These are phyloP conservation scores for Prunus dulcis DNA, from an alignment of 306 rosid species.

Conservation along the genomic window DNA sequence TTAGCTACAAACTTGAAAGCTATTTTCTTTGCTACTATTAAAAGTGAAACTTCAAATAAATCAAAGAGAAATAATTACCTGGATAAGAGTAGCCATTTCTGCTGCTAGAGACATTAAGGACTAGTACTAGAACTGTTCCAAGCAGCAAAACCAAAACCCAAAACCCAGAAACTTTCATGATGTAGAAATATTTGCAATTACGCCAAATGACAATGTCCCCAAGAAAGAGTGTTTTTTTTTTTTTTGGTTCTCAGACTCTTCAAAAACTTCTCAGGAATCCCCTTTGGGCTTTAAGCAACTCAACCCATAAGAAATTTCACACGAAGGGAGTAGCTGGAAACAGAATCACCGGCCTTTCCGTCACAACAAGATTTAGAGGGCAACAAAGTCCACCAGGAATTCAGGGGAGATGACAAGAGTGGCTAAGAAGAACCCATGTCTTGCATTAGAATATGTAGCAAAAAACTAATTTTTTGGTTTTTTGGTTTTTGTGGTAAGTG, in stretches of 20 bases:
- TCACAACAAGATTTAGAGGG: constrained; percentile 12
- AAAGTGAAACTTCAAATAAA: background rate
- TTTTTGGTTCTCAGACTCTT: background rate
- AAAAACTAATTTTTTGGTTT: background rate
- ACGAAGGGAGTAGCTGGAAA: background rate
- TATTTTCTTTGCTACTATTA: background rate
- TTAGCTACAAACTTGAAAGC: background rate
- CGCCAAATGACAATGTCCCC: background rate
- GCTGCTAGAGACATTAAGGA: constrained; percentile 30
- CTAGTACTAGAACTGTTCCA: constrained; percentile 22
- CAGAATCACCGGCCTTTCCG: constrained; percentile 4
- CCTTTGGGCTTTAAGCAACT: constrained; percentile 2
- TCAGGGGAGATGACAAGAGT: constrained; percentile 15
- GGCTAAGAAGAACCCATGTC: constrained; percentile 17
- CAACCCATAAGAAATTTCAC: constrained; percentile 4
- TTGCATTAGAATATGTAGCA: background rate
- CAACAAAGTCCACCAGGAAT: constrained; percentile 22
- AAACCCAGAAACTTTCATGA: constrained; percentile 58
- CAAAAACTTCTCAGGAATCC: too few species aligned
- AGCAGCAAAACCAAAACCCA: constrained; percentile 41
- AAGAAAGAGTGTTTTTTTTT: background rate
- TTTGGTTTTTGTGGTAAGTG: background rate
- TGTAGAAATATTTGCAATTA: constrained; percentile 3
- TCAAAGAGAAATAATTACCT: constrained; percentile 24
- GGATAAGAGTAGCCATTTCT: constrained; percentile 20